Evolutionary conservation across 768 basidiomycete genomes (phyloP).

Genomic region (Amanita brunnescens): DNA sequence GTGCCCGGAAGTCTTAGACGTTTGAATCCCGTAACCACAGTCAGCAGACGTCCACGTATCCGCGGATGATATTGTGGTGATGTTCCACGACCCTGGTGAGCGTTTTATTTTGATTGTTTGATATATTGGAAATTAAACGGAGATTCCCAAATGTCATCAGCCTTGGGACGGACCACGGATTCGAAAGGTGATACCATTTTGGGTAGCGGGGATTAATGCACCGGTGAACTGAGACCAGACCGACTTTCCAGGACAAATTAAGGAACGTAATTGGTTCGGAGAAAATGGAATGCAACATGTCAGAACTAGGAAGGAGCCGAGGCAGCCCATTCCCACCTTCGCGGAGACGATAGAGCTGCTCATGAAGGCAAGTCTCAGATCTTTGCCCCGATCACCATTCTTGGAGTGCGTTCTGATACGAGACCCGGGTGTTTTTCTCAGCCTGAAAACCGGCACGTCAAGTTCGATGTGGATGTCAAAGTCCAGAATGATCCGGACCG

Average conservation of each 20-base stretch:
- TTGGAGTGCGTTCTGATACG: neutral
- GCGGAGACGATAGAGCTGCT: conserved; percentile 70
- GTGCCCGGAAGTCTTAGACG: conserved; percentile 24
- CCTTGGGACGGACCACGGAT: conserved; percentile 76
- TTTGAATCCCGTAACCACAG: conserved; percentile 39
- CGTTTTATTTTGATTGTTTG: conserved; percentile 6
- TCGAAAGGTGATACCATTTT: conserved; percentile 41
- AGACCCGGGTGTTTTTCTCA: conserved; percentile 16
- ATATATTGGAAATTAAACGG: no score
- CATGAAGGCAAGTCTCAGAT: conserved; percentile 53
- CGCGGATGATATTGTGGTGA: conserved; percentile 74
- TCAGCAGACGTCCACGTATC: conserved; percentile 92
- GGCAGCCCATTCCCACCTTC: conserved; percentile 87
- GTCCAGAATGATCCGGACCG: conserved; percentile 82
- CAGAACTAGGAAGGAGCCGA: conserved; percentile 70
- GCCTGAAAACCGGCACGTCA: conserved; percentile 70
- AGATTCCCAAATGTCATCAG: conserved; percentile 21
- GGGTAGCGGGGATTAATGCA: neutral
- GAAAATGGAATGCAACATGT: conserved; percentile 67
- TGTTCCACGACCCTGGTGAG: conserved; percentile 91
- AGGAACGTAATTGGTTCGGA: conserved; percentile 65
- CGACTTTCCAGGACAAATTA: conserved; percentile 47
- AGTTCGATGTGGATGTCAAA: conserved; percentile 90
- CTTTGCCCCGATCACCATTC: neutral
- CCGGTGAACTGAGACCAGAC: conserved; percentile 14